phyloP scores from a whole-genome alignment of 306 rosid species.

The Citrullus amarus region DNA sequence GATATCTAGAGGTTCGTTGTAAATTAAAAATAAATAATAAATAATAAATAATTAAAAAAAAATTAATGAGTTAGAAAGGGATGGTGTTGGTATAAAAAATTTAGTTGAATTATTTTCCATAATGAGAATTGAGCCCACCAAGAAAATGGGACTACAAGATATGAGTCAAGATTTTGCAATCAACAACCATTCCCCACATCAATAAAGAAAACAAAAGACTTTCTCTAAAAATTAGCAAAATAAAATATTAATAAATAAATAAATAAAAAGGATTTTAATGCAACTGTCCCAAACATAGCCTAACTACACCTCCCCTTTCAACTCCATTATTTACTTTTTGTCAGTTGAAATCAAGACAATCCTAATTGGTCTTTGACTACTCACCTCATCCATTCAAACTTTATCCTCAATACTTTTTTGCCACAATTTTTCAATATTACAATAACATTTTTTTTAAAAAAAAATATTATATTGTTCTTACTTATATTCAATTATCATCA shows the following conservation, averaged over 20 bases:
- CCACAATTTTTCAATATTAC: not conserved
- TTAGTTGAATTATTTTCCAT: not conserved
- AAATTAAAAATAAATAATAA: no score
- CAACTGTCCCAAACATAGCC: not conserved
- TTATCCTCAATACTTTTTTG: not conserved
- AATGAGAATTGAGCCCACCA: not conserved
- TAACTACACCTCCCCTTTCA: not conserved
- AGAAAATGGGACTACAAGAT: not conserved
- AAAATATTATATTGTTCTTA: no score
- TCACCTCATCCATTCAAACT: not conserved
- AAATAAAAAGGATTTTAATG: not conserved
- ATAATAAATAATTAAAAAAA: not conserved
- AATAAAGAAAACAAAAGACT: not conserved
- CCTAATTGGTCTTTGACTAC: not conserved
- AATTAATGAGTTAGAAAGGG: not conserved
- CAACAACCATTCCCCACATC: not conserved
- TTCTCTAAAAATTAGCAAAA: not conserved
- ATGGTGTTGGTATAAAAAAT: not conserved
- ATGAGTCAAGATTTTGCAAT: not conserved
- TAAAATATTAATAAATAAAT: not conserved
- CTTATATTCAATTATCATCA: no score
- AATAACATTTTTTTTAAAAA: not conserved
- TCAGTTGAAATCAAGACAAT: constrained; percentile 6
- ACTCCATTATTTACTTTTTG: not conserved
- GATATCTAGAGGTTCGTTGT: no score